Evolutionary conservation across 192 early-diverging fungal genomes (phyloP), one percentile per base, ranked within the genome.

Genomic region (Glomus cerebriforme): DNA sequence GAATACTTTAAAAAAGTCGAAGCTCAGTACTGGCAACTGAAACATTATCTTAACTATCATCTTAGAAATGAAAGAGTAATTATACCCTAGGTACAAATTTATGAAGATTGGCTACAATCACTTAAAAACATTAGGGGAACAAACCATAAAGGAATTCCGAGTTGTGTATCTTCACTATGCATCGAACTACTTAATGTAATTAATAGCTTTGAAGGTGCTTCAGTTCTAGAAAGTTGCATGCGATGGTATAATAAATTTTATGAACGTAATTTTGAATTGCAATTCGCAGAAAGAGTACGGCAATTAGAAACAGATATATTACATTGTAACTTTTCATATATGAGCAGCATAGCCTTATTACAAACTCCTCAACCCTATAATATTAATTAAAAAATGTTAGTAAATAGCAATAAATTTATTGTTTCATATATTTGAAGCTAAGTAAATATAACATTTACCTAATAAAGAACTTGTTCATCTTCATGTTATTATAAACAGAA

Each of bases 1-100:
- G 37, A 70, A 12, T 70, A 70, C 35, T 70, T 70, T 70, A 69
- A 39, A 45, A 39, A 24, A 15, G 43, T 69, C 15, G 67, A 69
- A 69, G 67, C 67, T 8, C 27, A 27, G 27, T 69, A 69, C 27
- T 69, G 67, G 67, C 67, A 69, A 69, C 12, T 69, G 32, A 69
- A 69, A 37, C 67, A 69, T 3, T 69, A 69, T 24, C 32, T 69
- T 8, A 43, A 43, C 31, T 22, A 37, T 70, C 68, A 29, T 22
- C 35, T 70, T 2, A 45, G 27, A 47, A 70, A n/a, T 22, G 63
- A 64, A 29, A 9, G 2, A 5, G 10, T 15, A 10, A 64, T 64
- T 8, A 0, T 31, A 64, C 63, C 63, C 3, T 64, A 27, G 63
- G 22, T 1, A n/a, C 7, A n/a, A 4, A 29, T 64, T 64, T 64